Evolutionary conservation across 164 flowering plant genomes (phyloP).

Genomic region (Vitis amurensis): DNA sequence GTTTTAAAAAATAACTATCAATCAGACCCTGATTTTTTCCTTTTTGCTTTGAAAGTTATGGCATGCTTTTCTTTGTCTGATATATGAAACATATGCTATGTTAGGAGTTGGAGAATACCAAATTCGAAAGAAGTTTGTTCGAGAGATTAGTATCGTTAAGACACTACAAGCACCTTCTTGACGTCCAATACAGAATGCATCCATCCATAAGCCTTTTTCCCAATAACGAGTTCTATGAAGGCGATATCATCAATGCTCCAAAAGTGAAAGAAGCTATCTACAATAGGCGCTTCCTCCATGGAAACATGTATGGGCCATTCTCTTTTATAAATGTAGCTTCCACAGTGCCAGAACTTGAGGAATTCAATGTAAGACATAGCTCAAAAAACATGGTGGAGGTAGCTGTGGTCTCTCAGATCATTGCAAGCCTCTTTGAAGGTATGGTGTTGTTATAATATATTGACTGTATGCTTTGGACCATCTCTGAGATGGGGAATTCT

Average conservation of each 20-base stretch:
- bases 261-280: neutral
- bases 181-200: constrained; percentile 42
- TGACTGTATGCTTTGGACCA: no score
- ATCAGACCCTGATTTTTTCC: no score
- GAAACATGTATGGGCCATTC: constrained; percentile 24
- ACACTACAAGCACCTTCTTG: constrained; percentile 30
- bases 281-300: neutral
- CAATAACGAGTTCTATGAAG: constrained; percentile 19
- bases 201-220: constrained; percentile 41
- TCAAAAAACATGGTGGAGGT: neutral
- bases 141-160: constrained; percentile 32
- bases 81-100: neutral
- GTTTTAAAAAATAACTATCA: no score
- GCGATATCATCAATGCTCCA: constrained; percentile 23
- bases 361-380: neutral
- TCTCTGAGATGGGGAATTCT: no score
- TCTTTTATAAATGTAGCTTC: constrained; percentile 27
- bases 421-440: neutral
- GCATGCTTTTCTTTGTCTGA: no score
- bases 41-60: no score
- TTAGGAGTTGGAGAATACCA: constrained; percentile 28
- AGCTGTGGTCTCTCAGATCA: neutral
- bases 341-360: neutral
- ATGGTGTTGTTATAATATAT: no score
- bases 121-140: constrained; percentile 56